Evolutionary conservation across 768 basidiomycete genomes (phyloP).

Genomic region (Tephrocybe rancida): DNA sequence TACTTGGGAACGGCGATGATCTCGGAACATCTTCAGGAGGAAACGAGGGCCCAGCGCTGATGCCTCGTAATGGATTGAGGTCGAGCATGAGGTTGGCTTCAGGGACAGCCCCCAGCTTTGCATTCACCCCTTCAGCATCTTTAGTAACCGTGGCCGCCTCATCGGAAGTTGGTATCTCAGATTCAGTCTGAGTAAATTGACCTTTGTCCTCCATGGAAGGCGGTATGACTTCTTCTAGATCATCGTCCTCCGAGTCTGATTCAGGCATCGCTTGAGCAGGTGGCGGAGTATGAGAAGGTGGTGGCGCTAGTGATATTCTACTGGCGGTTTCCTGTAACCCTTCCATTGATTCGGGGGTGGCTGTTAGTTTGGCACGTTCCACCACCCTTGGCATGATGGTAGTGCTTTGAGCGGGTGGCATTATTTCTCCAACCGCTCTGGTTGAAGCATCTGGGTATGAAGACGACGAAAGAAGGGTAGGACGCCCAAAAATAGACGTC

Average conservation of each 20-base stretch:
- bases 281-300: background rate
- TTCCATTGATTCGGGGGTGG: background rate
- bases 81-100: background rate
- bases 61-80: background rate
- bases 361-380: background rate
- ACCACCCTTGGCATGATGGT: background rate
- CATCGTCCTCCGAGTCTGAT: conserved; percentile 31
- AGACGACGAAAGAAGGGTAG: conserved; percentile 26
- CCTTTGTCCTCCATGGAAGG: background rate
- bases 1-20: background rate
- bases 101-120: background rate
- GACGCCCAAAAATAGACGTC: conserved; percentile 29
- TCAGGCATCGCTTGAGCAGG: background rate
- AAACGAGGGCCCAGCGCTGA: background rate
- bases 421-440: background rate
- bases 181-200: background rate
- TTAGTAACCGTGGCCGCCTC: background rate
- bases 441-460: conserved; percentile 6
- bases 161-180: background rate
- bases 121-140: no score
- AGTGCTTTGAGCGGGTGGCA: no score
- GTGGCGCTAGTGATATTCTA: background rate
- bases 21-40: background rate
- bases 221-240: conserved; percentile 41
- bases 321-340: background rate